Conservation (phyloP, 768 basidiomycete species). For the Lentinula sp. region DNA sequence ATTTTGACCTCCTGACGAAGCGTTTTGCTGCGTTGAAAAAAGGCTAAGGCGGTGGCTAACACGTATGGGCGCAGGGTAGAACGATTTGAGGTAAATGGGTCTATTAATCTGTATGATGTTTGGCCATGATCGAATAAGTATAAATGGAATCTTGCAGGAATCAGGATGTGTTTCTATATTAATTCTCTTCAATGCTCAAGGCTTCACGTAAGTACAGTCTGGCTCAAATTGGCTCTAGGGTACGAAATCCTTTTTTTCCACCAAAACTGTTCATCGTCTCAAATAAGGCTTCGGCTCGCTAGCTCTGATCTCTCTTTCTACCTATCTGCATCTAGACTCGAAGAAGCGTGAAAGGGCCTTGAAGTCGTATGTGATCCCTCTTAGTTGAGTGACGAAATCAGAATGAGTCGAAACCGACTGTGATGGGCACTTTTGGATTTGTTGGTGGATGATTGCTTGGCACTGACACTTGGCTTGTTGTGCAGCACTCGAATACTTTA, state of each 20-base stretch:
- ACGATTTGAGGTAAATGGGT: background rate
- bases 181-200: background rate
- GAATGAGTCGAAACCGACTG: background rate
- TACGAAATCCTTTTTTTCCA: background rate
- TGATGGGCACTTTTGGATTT: background rate
- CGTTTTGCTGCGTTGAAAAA: slow-evolving; percentile 89
- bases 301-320: too few relatives aligned
- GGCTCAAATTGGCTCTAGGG: background rate
- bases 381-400: too few relatives aligned
- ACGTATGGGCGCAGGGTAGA: background rate
- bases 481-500: background rate
- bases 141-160: background rate
- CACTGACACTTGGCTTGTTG: background rate
- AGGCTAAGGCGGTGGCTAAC: slow-evolving; percentile 32
- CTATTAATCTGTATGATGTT: background rate
- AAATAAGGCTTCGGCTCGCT: background rate
- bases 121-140: background rate
- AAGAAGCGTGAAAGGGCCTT: too few relatives aligned
- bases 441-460: background rate
- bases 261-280: background rate
- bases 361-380: too few relatives aligned
- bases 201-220: background rate
- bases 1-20: slow-evolving; percentile 68
- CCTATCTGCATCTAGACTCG: too few relatives aligned
- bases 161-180: background rate